phyloP scores from a whole-genome alignment of 176 grass and related monocot species.

The Bothriochloa decipiens region DNA sequence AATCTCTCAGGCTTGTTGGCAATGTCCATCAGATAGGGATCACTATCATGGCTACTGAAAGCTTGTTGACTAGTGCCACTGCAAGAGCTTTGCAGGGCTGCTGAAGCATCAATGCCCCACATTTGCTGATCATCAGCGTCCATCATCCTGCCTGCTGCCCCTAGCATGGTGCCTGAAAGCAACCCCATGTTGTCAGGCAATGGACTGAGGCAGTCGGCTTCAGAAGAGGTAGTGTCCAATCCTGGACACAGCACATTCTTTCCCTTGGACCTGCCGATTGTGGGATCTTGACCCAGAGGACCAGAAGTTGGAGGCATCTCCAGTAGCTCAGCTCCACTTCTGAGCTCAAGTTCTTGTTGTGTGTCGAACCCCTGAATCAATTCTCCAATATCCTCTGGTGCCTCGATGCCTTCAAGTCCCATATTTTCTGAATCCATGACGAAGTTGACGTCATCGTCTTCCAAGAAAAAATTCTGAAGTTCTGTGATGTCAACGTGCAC shows the following conservation, averaged over 20 bases:
- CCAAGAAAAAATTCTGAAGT: constrained; percentile 49
- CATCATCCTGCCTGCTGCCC: constrained; percentile 1
- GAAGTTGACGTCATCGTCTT: constrained; percentile 40
- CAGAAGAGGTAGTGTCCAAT: constrained; percentile 42
- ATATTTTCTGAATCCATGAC: constrained; percentile 34
- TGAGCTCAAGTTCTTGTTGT: constrained; percentile 33
- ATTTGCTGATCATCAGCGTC: constrained; percentile 41
- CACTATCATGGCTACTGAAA: constrained; percentile 29
- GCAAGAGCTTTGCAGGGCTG: constrained; percentile 37
- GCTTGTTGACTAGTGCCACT: constrained; percentile 32
- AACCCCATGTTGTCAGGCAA: constrained; percentile 38
- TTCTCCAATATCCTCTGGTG: constrained; percentile 28
- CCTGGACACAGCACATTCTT: constrained; percentile 40
- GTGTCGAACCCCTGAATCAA: constrained; percentile 44
- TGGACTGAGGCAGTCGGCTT: constrained; percentile 39
- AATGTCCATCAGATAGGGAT: constrained; percentile 34
- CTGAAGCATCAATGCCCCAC: constrained; percentile 37
- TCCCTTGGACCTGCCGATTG: constrained; percentile 39
- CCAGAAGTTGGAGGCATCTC: constrained; percentile 32
- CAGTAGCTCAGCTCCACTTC: constrained; percentile 29
- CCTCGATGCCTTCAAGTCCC: constrained; percentile 29
- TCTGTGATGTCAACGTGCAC: constrained; percentile 18
- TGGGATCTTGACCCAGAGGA: constrained; percentile 33
- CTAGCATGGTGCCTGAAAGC: constrained; percentile 34
- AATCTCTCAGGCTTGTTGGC: constrained; percentile 34